Percentiles rank a stretch among this genome's conserved stretches.
Conservation (phyloP, 768 basidiomycete species). For the Rubroboletus satanas region DNA sequence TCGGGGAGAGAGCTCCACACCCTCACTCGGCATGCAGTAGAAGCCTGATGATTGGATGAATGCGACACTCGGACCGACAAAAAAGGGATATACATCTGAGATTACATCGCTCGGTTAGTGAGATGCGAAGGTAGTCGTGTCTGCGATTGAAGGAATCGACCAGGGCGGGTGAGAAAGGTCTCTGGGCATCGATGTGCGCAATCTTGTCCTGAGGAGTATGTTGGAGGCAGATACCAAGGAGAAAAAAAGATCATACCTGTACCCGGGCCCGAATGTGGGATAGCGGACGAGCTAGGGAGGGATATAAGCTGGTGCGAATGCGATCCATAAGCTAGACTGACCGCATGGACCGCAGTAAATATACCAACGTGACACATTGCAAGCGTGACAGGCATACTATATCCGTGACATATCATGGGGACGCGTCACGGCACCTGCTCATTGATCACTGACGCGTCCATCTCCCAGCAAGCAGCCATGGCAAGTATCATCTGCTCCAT, state of each 20-base stretch:
- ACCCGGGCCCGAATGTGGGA: constrained; percentile 15
- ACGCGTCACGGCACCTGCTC: constrained; percentile 20
- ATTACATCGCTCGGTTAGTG: constrained; percentile 84
- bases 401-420: neutral
- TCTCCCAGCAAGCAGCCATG: constrained; percentile 17
- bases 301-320: constrained; percentile 2
- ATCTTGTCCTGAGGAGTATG: constrained; percentile 47
- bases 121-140: constrained; percentile 88
- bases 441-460: constrained; percentile 21
- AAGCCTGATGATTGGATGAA: constrained; percentile 50
- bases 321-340: constrained; percentile 4
- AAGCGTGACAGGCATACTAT: constrained; percentile 8
- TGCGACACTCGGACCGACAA: neutral
- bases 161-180: constrained; percentile 49
- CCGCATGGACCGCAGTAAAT: neutral
- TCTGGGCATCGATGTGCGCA: constrained; percentile 45
- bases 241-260: constrained; percentile 15
- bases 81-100: constrained; percentile 58
- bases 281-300: constrained; percentile 8
- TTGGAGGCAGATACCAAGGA: neutral
- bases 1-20: constrained; percentile 68
- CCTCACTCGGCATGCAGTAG: constrained; percentile 88
- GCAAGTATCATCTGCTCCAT: constrained; percentile 11
- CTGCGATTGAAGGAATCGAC: constrained; percentile 63
- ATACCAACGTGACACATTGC: neutral